These are phyloP conservation scores for Hypoxylon sp. DNA, from an alignment of 2,329 filamentous ascomycete species.

Conservation along the genomic window DNA sequence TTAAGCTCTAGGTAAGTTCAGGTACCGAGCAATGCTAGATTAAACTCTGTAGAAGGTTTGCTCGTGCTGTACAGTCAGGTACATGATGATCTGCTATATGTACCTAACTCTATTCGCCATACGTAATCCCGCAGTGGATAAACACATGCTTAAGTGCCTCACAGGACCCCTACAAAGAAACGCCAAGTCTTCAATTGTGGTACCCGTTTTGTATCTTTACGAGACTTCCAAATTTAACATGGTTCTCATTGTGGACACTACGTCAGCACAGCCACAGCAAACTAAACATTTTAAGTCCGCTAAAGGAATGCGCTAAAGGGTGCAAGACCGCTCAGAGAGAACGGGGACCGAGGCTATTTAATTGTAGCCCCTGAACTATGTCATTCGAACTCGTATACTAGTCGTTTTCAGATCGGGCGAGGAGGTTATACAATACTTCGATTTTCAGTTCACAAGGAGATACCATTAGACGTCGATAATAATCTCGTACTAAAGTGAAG, in stretches of 20 bases:
- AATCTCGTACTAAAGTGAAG: too few species aligned
- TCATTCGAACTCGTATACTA: too few species aligned
- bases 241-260: too few species aligned
- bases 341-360: neutral
- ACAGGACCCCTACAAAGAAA: constrained; percentile 11
- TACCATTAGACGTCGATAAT: too few species aligned
- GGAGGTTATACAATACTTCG: neutral
- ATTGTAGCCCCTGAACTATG: constrained; percentile 4
- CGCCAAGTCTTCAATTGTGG: constrained; percentile 11
- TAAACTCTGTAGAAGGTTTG: too few species aligned
- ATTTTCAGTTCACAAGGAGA: too few species aligned
- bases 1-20: too few species aligned
- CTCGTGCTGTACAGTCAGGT: constrained; percentile 7
- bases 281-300: constrained; percentile 5
- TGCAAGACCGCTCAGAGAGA: neutral
- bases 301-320: constrained; percentile 3
- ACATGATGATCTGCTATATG: constrained; percentile 13
- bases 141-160: neutral
- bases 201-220: constrained; percentile 11
- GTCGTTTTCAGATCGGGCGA: too few species aligned
- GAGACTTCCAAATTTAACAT: neutral
- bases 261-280: constrained; percentile 18
- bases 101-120: constrained; percentile 7
- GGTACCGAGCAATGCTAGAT: too few species aligned
- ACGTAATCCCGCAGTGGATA: constrained; percentile 30